Conservation (phyloP, 1,139 yeast genomes). For the Blastobotrys buckinghamii region DNA sequence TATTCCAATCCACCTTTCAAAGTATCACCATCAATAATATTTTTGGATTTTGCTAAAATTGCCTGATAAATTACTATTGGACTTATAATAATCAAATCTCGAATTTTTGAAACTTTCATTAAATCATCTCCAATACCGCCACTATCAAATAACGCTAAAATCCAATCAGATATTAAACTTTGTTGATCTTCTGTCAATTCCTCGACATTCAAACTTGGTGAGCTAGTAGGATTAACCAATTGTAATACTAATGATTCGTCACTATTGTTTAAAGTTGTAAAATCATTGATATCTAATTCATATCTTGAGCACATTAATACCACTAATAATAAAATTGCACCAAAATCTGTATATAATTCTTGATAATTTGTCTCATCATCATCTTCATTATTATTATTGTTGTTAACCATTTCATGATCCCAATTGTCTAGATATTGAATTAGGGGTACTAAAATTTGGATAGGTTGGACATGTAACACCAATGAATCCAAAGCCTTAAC, state of each 20-base stretch:
- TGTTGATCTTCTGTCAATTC: slow-evolving; percentile 31
- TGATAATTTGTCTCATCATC: slow-evolving; percentile 54
- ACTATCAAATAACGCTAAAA: slow-evolving; percentile 70
- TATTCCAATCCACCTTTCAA: slow-evolving; percentile 58
- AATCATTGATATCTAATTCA: slow-evolving; percentile 34
- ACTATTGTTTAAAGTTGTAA: slow-evolving; percentile 9
- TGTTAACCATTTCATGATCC: slow-evolving; percentile 14
- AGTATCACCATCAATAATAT: slow-evolving; percentile 46
- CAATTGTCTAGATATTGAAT: slow-evolving; percentile 34
- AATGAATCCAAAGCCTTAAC: slow-evolving; percentile 41
- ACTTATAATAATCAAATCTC: slow-evolving; percentile 61
- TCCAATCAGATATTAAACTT: slow-evolving; percentile 66
- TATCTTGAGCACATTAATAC: slow-evolving; percentile 43
- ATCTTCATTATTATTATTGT: slow-evolving; percentile 18
- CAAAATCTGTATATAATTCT: slow-evolving; percentile 64
- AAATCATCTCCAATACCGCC: slow-evolving; percentile 86
- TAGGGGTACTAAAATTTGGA: slow-evolving; percentile 28
- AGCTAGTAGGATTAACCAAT: slow-evolving; percentile 4
- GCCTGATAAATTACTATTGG: slow-evolving; percentile 75
- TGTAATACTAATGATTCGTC: background rate
- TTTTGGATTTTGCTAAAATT: slow-evolving; percentile 52
- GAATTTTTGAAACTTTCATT: slow-evolving; percentile 58
- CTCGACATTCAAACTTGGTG: slow-evolving; percentile 15
- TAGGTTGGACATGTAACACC: slow-evolving; percentile 30
- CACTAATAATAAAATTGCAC: slow-evolving; percentile 49